Conservation (phyloP, 371 early-diverging fungal species). For the Neoconidiobolus thromboides region DNA sequence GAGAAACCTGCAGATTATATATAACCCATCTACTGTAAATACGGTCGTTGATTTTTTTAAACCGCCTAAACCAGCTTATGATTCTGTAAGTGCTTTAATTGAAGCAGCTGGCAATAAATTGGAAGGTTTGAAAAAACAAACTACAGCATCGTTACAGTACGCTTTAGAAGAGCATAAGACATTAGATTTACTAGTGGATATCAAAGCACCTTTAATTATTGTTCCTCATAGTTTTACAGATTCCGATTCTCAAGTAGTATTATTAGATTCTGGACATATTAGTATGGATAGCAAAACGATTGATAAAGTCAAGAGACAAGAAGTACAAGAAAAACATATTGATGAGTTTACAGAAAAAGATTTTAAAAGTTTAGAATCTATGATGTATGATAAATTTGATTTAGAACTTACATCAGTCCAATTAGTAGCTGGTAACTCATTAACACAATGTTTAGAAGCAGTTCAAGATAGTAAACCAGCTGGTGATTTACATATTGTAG, state of each 20-base stretch:
- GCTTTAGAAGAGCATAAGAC: conserved; percentile 80
- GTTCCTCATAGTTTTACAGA: conserved; percentile 60
- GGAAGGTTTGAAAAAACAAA: conserved; percentile 78
- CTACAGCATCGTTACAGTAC: conserved; percentile 65
- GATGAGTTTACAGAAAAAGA: conserved; percentile 38
- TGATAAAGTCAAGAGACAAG: conserved; percentile 37
- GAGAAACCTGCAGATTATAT: conserved; percentile 78
- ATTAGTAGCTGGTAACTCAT: conserved; percentile 56
- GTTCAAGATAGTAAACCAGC: conserved; percentile 26
- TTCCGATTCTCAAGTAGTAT: conserved; percentile 40
- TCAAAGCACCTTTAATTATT: conserved; percentile 94
- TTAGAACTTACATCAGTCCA: conserved; percentile 66
- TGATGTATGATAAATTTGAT: conserved; percentile 83
- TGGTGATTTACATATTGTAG: conserved; percentile 55
- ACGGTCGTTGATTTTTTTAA: conserved; percentile 66
- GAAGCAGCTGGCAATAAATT: conserved; percentile 77
- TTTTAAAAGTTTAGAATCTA: conserved; percentile 40
- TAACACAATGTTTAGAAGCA: conserved; percentile 49
- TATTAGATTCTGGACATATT: conserved; percentile 88
- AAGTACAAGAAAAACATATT: conserved; percentile 44
- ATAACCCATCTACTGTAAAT: conserved; percentile 60
- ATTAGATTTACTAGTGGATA: conserved; percentile 74
- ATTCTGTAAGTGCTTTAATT: conserved; percentile 45
- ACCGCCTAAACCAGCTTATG: conserved; percentile 58
- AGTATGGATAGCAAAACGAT: conserved; percentile 67